Base-by-base conservation (phyloP, 257 asterid species). In the Jasminum sambac region DNA sequence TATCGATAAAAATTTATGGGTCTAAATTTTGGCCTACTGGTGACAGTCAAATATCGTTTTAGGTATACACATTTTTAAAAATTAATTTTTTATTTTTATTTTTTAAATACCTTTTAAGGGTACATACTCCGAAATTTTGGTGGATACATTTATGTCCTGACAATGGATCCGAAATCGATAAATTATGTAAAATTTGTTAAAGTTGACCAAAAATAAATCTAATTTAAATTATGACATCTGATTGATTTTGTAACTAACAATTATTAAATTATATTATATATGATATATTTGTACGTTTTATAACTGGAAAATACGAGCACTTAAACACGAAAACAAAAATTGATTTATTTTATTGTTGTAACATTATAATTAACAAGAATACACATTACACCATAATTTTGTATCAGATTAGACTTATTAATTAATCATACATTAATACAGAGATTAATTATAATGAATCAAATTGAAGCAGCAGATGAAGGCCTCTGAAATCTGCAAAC, bases 401-500 rank as follows among this genome's bases (percentile, higher is more conserved):
- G 14, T 16, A n/a, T 17, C 23, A 52, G 12, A 52, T 13, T 3
- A 17, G 13, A 21, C 11, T 52, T 52, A 52, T 52, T 19, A 41
- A 11, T 41, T 11, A 8, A 17, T 52, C 6, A 23, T 52, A 52
- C 30, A 52, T n/a, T 48, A n/a, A n/a, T n/a, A n/a, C 3, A 19
- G 14, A 17, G 2, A 52, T 21, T 52, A 21, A 50, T 50, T 50
- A 25, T 16, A 50, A 50, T 19, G 12, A 26, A 48, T 72, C 68
- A 80, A 26, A 71, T 43, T 17, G 60, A 67, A 63, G 88, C 84
- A 23, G 70, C 72, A n/a, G 64, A 37, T 0, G 83, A 64, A 6
- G 94, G 77, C 36, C 91, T 84, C 66, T 72, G 80, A 68, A 87
- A 85, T 30, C 71, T 87, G 85, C 90, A 85, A 13, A 66, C 55